Percentiles rank a stretch among this genome's conserved stretches.
phyloP scores from a whole-genome alignment of 768 basidiomycete genomes.

The Leccinum disarticulatum region DNA sequence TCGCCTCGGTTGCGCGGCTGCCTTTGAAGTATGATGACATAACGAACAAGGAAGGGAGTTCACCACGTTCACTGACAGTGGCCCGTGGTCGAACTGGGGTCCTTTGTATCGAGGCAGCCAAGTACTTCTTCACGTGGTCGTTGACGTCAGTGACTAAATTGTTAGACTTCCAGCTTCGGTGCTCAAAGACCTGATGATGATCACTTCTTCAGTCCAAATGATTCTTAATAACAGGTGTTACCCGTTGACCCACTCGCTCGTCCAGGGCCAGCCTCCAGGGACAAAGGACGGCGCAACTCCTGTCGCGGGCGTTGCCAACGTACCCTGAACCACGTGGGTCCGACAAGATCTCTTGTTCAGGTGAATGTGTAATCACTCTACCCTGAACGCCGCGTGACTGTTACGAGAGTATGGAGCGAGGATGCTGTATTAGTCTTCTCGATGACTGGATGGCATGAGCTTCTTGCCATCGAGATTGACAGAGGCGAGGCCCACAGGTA shows the following conservation, averaged over 20 bases:
- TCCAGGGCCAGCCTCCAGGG: not conserved
- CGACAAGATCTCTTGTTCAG: not conserved
- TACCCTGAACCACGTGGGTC: not conserved
- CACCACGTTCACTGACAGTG: not conserved
- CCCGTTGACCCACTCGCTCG: not conserved
- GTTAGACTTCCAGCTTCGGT: not conserved
- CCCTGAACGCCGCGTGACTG: not conserved
- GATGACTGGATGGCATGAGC: not conserved
- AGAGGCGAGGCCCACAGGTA: not conserved
- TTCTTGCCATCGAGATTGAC: not conserved
- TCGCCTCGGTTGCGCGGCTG: constrained; percentile 44
- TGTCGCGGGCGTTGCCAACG: no score
- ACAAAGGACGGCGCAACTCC: not conserved
- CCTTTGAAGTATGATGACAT: constrained; percentile 34
- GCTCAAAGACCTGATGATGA: not conserved
- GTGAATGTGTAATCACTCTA: not conserved
- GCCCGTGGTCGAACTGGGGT: not conserved
- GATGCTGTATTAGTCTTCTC: not conserved
- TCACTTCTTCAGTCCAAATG: not conserved
- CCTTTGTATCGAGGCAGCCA: not conserved
- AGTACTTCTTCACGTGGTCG: not conserved
- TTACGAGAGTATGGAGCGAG: not conserved
- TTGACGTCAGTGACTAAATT: not conserved
- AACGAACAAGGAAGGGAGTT: not conserved
- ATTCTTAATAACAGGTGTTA: not conserved